Base-by-base conservation (phyloP, 495 filamentous ascomycete species). In the Penicillium ochrochloron region DNA sequence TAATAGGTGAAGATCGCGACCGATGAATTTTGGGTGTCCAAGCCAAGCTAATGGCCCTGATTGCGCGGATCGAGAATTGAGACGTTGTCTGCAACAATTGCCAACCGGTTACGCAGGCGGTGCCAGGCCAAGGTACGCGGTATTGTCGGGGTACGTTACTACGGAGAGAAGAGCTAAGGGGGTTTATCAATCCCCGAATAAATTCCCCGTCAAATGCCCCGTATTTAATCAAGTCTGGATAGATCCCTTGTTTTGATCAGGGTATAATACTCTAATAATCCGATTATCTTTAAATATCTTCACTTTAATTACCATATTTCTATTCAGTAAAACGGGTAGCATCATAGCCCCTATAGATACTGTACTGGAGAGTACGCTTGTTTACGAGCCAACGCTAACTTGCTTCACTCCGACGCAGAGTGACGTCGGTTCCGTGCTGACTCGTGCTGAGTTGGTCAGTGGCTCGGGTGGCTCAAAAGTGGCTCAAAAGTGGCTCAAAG, bases 381-480 rank as follows among this genome's bases (percentile, higher is more conserved):
- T 71, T 67, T 73, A 67, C 70, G 4, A 48, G 9, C 44, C 44
- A 48, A 14, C 48, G 23, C 23, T 23, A 56, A 21, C 27, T 29
- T 23, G 25, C n/a, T n/a, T n/a, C 1, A 29, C 33, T 64, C 59
- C 57, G 27, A 65, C 58, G 62, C 61, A 67, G 64, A 74, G 71
- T 78, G 75, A 78, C 75, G 73, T 78, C 73, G 70, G 70, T 70
- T 61, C 60, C 58, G 66, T 65, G 62, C 66, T 61, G 62, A 41
- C 54, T 27, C 19, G 25, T 65, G 62, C 66, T 60, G 62, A 41
- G 53, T 31, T 17, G 42, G 52, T 25, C 39, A 14, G 44, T 48
- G 44, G 19, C 44, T 23, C 21, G 44, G 19, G 44, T 25, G 21
- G 44, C 9, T 48, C 5, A 3, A 27, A 2, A 15, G 50, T 52